These are phyloP conservation scores for Fusarium cicatricum DNA, from an alignment of 2,329 filamentous ascomycete species.

Conservation along the genomic window DNA sequence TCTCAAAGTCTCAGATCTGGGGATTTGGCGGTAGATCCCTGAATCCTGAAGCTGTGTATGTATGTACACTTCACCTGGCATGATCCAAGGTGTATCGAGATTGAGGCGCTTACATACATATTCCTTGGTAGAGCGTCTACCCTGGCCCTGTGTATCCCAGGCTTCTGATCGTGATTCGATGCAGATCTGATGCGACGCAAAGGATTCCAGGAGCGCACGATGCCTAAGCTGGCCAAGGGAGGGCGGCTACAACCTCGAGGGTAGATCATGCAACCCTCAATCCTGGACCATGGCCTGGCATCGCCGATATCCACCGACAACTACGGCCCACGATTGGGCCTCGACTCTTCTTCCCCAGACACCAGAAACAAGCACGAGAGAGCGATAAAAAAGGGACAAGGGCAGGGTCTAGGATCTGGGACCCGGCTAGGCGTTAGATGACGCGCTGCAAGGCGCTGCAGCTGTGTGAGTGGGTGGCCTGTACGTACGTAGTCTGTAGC, in stretches of 20 bases:
- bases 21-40: background rate
- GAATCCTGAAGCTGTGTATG: background rate
- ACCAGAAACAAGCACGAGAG: background rate
- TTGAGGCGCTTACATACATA: slow-evolving; percentile 8
- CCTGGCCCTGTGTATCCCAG: background rate
- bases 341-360: slow-evolving; percentile 19
- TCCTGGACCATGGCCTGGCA: background rate
- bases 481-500: too few species aligned
- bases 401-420: slow-evolving; percentile 22
- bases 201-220: background rate
- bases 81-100: background rate
- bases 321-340: background rate
- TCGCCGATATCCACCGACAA: background rate
- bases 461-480: too few species aligned
- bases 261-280: background rate
- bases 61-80: background rate
- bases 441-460: slow-evolving; percentile 16
- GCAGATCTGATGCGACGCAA: slow-evolving; percentile 5
- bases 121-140: background rate
- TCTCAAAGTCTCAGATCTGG: background rate
- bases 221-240: background rate
- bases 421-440: slow-evolving; percentile 19
- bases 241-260: background rate
- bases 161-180: slow-evolving; percentile 1
- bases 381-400: background rate